Conservation (phyloP, 2,329 filamentous ascomycete genomes). For the Mariannaea sp. region DNA sequence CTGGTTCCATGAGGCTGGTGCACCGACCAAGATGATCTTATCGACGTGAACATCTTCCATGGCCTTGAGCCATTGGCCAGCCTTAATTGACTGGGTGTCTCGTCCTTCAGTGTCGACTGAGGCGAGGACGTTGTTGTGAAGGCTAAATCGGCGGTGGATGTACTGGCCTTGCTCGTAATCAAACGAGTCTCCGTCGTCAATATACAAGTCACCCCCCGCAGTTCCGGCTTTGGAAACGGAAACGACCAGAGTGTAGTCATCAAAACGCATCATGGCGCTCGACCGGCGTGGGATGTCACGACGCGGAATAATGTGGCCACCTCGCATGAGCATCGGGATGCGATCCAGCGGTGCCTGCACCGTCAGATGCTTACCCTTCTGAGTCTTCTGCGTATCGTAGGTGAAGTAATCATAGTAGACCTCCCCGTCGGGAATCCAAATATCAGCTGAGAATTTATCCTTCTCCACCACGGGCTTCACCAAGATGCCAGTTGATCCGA, state of each 20-base stretch:
- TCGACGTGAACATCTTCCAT: slow-evolving; percentile 82
- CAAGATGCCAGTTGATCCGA: slow-evolving; percentile 87
- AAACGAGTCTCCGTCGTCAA: slow-evolving; percentile 93
- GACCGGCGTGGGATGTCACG: slow-evolving; percentile 87
- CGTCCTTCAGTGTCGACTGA: slow-evolving; percentile 69
- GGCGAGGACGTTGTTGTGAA: slow-evolving; percentile 63
- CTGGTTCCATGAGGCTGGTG: slow-evolving; percentile 73
- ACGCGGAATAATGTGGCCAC: slow-evolving; percentile 88
- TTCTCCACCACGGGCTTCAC: slow-evolving; percentile 87
- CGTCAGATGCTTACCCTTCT: slow-evolving; percentile 71
- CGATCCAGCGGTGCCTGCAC: slow-evolving; percentile 81
- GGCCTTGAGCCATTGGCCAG: slow-evolving; percentile 75
- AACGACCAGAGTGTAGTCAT: slow-evolving; percentile 92
- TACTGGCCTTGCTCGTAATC: slow-evolving; percentile 85
- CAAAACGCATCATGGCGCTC: slow-evolving; percentile 86
- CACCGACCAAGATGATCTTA: slow-evolving; percentile 82
- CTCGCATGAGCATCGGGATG: slow-evolving; percentile 89
- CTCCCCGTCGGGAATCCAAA: slow-evolving; percentile 89
- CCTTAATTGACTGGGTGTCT: slow-evolving; percentile 55
- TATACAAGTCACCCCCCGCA: slow-evolving; percentile 82
- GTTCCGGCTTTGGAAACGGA: slow-evolving; percentile 60
- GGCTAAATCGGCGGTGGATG: slow-evolving; percentile 81
- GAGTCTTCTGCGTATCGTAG: slow-evolving; percentile 72
- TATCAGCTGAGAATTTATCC: slow-evolving; percentile 70
- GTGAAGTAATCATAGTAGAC: slow-evolving; percentile 96